These are phyloP conservation scores for Myxozyma nipponensis DNA, from an alignment of 805 yeast species.

Conservation along the genomic window DNA sequence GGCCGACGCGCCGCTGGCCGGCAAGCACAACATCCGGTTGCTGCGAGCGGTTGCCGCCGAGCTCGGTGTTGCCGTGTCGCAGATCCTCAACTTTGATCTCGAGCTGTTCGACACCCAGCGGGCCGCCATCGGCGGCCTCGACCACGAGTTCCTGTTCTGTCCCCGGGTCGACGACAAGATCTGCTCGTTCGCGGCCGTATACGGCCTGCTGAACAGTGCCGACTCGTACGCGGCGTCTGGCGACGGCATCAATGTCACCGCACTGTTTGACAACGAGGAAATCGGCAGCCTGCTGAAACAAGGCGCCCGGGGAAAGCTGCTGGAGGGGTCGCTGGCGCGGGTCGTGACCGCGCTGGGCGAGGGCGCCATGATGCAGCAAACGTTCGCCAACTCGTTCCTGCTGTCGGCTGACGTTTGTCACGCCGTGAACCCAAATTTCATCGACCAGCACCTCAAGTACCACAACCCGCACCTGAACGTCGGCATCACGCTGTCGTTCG, in stretches of 20 bases:
- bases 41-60: slow-evolving; percentile 64
- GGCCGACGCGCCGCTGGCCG: slow-evolving; percentile 1
- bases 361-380: slow-evolving; percentile 3
- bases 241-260: slow-evolving; percentile 47
- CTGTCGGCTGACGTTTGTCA: slow-evolving; percentile 81
- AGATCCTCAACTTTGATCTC: slow-evolving; percentile 65
- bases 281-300: slow-evolving; percentile 74
- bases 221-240: slow-evolving; percentile 33
- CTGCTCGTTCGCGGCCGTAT: slow-evolving; percentile 67
- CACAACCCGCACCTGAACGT: slow-evolving; percentile 76
- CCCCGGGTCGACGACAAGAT: slow-evolving; percentile 82
- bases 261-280: slow-evolving; percentile 74
- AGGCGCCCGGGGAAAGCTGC: slow-evolving; percentile 73
- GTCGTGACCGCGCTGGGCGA: slow-evolving; percentile 31
- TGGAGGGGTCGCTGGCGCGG: slow-evolving; percentile 59
- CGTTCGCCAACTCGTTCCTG: slow-evolving; percentile 67
- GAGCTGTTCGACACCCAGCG: slow-evolving; percentile 77
- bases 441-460: slow-evolving; percentile 58
- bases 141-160: slow-evolving; percentile 67
- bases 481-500: slow-evolving; percentile 65
- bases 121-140: slow-evolving; percentile 71
- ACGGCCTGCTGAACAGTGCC: slow-evolving; percentile 50
- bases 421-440: slow-evolving; percentile 64
- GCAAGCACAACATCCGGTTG: slow-evolving; percentile 47
- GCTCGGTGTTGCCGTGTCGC: slow-evolving; percentile 50